Percentiles rank a stretch among this genome's conserved stretches.
These are phyloP conservation scores for Wickerhamomyces chaumierensis DNA, from an alignment of 805 yeast species.

Conservation along the genomic window DNA sequence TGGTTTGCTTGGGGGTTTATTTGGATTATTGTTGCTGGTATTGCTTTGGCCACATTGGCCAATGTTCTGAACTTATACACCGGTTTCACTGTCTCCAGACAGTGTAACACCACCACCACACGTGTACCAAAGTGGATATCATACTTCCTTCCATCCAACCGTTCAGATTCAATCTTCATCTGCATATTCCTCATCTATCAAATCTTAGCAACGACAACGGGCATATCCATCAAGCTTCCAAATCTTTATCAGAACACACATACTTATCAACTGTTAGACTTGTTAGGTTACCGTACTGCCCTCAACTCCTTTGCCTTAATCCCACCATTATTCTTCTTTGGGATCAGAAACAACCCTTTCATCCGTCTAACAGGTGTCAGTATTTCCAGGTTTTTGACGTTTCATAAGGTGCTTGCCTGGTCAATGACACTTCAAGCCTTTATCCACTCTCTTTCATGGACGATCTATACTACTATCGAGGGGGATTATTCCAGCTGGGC, in stretches of 20 bases:
- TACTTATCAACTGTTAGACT: slow-evolving; percentile 19
- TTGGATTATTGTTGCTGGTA: slow-evolving; percentile 28
- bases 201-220: slow-evolving; percentile 23
- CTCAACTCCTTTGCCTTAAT: slow-evolving; percentile 37
- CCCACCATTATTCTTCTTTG: slow-evolving; percentile 52
- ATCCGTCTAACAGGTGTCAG: slow-evolving; percentile 51
- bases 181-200: slow-evolving; percentile 20
- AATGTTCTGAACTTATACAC: slow-evolving; percentile 19
- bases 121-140: too few species aligned
- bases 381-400: slow-evolving; percentile 40
- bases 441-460: slow-evolving; percentile 49
- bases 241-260: slow-evolving; percentile 26
- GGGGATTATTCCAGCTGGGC: slow-evolving; percentile 32
- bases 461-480: slow-evolving; percentile 30
- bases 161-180: slow-evolving; percentile 21
- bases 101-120: too few species aligned
- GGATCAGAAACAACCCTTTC: slow-evolving; percentile 65
- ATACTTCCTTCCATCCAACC: slow-evolving; percentile 16
- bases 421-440: slow-evolving; percentile 35
- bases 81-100: too few species aligned
- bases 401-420: slow-evolving; percentile 61
- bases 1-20: slow-evolving; percentile 36
- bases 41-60: slow-evolving; percentile 21
- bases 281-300: slow-evolving; percentile 46
- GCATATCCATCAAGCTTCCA: slow-evolving; percentile 25